Evolutionary conservation across 73 alveolate genomes (phyloP).

Genomic region (Stentor coeruleus): DNA sequence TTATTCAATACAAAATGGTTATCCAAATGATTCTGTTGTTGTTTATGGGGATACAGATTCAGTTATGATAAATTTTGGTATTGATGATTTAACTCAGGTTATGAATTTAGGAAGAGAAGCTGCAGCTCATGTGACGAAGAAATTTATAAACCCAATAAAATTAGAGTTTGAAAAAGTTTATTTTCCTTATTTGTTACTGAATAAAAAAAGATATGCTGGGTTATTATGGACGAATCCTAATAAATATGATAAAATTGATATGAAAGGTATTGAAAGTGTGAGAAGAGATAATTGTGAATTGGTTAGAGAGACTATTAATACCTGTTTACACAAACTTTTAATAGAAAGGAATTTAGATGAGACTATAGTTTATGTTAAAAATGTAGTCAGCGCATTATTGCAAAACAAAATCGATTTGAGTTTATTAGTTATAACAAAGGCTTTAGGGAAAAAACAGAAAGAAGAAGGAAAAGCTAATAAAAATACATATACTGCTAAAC

Average conservation of each 20-base stretch:
- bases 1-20: slow-evolving; percentile 86
- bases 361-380: slow-evolving; percentile 81
- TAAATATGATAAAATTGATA: slow-evolving; percentile 91
- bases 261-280: slow-evolving; percentile 98
- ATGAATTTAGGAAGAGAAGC: slow-evolving; percentile 95
- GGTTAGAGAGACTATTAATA: slow-evolving; percentile 68
- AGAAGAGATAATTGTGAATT: slow-evolving; percentile 98
- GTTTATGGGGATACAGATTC: slow-evolving; percentile 99
- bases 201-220: slow-evolving; percentile 97
- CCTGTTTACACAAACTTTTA: slow-evolving; percentile 37
- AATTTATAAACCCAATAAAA: slow-evolving; percentile 93
- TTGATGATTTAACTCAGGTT: slow-evolving; percentile 82
- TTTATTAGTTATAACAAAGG: slow-evolving; percentile 96
- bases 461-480: slow-evolving; percentile 37
- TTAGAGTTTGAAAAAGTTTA: slow-evolving; percentile 99
- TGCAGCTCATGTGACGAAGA: slow-evolving; percentile 83
- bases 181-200: slow-evolving; percentile 96
- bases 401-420: slow-evolving; percentile 97
- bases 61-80: slow-evolving; percentile 98
- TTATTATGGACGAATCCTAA: slow-evolving; percentile 93
- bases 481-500: slow-evolving; percentile 71
- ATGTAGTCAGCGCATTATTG: slow-evolving; percentile 90
- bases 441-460: slow-evolving; percentile 69
- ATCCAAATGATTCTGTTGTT: slow-evolving; percentile 88
- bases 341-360: slow-evolving; percentile 71